Percentiles rank a stretch among this genome's conserved stretches.
Evolutionary conservation across 2,329 filamentous ascomycete genomes (phyloP).

Genomic region (Simplicillium aogashimaense): DNA sequence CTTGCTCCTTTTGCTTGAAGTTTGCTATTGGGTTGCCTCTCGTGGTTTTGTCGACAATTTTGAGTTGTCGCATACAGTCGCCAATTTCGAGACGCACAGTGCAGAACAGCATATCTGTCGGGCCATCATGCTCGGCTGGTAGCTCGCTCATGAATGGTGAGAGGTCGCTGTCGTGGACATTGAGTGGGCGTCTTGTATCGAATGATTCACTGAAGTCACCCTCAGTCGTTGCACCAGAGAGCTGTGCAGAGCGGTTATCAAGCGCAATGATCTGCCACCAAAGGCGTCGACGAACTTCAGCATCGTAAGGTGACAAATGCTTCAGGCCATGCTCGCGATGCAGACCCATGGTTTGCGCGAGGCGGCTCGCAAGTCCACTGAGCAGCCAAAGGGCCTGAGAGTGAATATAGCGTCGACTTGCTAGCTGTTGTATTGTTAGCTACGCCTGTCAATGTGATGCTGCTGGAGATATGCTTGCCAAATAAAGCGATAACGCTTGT

Average conservation of each 20-base stretch:
- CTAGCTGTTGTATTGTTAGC: no score
- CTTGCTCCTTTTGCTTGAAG: no score
- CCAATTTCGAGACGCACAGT: slow-evolving; percentile 1
- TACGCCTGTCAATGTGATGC: no score
- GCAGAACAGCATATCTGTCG: slow-evolving; percentile 31
- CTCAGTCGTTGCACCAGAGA: slow-evolving; percentile 37
- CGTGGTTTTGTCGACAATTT: neutral
- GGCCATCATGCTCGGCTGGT: slow-evolving; percentile 35
- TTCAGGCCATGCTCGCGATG: slow-evolving; percentile 45
- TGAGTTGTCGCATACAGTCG: neutral
- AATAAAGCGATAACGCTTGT: slow-evolving; percentile 48
- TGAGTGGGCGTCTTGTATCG: slow-evolving; percentile 38
- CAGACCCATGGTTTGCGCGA: slow-evolving; percentile 50
- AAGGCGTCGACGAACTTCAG: slow-evolving; percentile 48
- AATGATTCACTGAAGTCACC: slow-evolving; percentile 29
- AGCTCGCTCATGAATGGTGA: slow-evolving; percentile 33
- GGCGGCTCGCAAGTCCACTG: slow-evolving; percentile 45
- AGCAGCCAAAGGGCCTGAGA: slow-evolving; percentile 51
- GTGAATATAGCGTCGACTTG: slow-evolving; percentile 27
- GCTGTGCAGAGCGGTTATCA: slow-evolving; percentile 45
- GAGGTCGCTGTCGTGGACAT: slow-evolving; percentile 40
- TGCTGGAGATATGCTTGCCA: slow-evolving; percentile 28
- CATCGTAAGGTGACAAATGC: slow-evolving; percentile 45
- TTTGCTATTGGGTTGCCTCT: no score
- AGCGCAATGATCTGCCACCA: slow-evolving; percentile 52